Base-by-base conservation (phyloP, 352 stramenopile species). In the Globisporangium acanthophoron region DNA sequence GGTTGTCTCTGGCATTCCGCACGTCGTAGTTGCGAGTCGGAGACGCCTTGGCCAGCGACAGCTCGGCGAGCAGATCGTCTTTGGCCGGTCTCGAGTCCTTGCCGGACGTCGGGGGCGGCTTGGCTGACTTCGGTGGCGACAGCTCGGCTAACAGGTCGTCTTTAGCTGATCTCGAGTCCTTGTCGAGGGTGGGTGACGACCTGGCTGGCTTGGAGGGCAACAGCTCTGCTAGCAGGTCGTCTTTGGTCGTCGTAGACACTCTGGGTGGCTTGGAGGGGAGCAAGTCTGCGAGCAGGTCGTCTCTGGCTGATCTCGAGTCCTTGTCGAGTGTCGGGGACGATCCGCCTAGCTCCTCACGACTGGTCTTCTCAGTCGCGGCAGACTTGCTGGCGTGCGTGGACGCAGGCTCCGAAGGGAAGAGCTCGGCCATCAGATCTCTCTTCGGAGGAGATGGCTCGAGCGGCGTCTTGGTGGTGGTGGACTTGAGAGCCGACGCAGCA, bases 71-170 rank as follows among this genome's bases (percentile, higher is more conserved):
- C 31, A 60, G 58, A 64, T 64, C 58, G 41, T 52, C 46, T 43
- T 56, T 62, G 7, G 56, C 16, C 2, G 11, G 5, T 40, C 15
- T 57, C 21, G 37, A 43, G n/a, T 12, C n/a, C 5, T 8, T 49
- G 44, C 15, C n/a, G 44, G 16, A 20, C 16, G 44, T 15, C 31
- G 15, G 31, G 6, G 31, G 18, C 52, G 41, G n/a, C 35, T 35
- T 55, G 2, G 20, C 3, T 11, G 48, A 2, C 16, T 54, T n/a
- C 1, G 55, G 27, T n/a, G 46, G 55, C 11, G 49, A 31, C 20
- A 61, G 43, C 24, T 61, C 55, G 12, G 55, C 41, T 3, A 61
- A 20, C 21, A 61, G 58, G 56, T 65, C 58, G 43, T 52, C 47
- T 35, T 57, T 63, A 2, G 57, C 18, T 0, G 13, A 13, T 31